Base-by-base conservation (phyloP, 371 early-diverging fungal genomes). In the Lichtheimia ornata region DNA sequence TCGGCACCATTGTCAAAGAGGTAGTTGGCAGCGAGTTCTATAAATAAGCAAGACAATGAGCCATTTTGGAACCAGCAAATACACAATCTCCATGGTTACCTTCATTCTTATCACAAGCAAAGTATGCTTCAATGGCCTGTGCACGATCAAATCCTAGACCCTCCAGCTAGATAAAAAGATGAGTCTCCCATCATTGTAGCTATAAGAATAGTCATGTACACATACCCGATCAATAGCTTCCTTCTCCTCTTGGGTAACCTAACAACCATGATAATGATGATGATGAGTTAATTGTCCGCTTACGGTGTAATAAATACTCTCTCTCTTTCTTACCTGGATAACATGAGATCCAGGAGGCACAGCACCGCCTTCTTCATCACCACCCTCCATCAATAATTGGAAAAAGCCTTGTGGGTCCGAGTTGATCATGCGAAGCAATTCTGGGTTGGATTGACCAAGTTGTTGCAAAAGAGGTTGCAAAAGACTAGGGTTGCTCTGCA, bases 61-160 rank as follows among this genome's bases (percentile, higher is more conserved):
- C 35, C 35, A 28, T 28, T 7, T 28, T 28, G 28, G 27, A 28
- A 28, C 28, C 4, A 28, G 0, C 28, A 28, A 1, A 4, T 7
- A 28, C 41, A 28, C 6, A 53, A 42, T 51, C 49, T 30, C 17
- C 13, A 22, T 30, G 17, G 40, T 44, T 74, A 77, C 80, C 80
- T 84, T 98, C 98, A 75, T 97, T 94, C 76, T 94, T 95, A 64
- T 98, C 98, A 71, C 98, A 98, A 11, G 95, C 95, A 71, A 98
- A 85, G 77, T 86, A 98, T 25, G 97, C 98, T 79, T 96, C 95
- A 61, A 95, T 86, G 24, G 87, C 98, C 14, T 74, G 58, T 53
- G 75, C 80, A 44, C 94, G 82, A 56, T 87, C 88, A 71, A 98
- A 97, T 12, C 98, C 98, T 44, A 97, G 78, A n/a, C 81, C 92